Base-by-base conservation (phyloP, 2,329 filamentous ascomycete genomes). In the Dothideomycetes sp. region DNA sequence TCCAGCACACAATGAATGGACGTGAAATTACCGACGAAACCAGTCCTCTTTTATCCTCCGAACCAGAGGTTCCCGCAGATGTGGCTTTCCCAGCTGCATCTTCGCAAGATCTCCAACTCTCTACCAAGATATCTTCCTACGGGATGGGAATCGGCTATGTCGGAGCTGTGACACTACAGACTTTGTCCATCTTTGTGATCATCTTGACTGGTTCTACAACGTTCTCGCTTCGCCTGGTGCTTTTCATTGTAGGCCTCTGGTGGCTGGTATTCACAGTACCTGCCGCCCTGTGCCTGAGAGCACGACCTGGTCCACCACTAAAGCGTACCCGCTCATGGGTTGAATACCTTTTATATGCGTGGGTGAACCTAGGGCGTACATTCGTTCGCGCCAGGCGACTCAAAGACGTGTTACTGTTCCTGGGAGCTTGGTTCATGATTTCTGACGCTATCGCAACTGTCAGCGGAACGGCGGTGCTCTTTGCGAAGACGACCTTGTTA, bases 391-490 rank as follows among this genome's bases (percentile, higher is more conserved):
- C 89, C 3, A 70, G 81, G 11, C 72, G 74, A 9, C 69, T 89
- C 5, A 65, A 77, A 37, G 84, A 91, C 50, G 79, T 89, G 19
- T 65, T 84, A 19, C 66, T 89, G 5, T 91, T 91, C 57, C 72
- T 98, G 4, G 77, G 73, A 3, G 87, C 85, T 4, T 98, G 91
- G 22, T 95, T 98, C 57, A 71, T 98, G 19, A 72, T 98, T 2
- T 94, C 84, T 5, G 91, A 98, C 53, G 87, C 84, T 31, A 87
- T 96, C 47, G 91, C 91, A 5, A 96, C 91, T 0, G 89, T 94
- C 1, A 91, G 84, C 24, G 89, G 87, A 11, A 96, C 91, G 0
- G 91, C 91, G 1, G 87, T 96, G 19, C 70, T 98, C 8, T 98
- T 95, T 57, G 91, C 89, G 31, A 96, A 96, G 64, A 96, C 89